These are phyloP conservation scores for Kodamaea leandrae DNA, from an alignment of 805 yeast genomes.

Conservation along the genomic window DNA sequence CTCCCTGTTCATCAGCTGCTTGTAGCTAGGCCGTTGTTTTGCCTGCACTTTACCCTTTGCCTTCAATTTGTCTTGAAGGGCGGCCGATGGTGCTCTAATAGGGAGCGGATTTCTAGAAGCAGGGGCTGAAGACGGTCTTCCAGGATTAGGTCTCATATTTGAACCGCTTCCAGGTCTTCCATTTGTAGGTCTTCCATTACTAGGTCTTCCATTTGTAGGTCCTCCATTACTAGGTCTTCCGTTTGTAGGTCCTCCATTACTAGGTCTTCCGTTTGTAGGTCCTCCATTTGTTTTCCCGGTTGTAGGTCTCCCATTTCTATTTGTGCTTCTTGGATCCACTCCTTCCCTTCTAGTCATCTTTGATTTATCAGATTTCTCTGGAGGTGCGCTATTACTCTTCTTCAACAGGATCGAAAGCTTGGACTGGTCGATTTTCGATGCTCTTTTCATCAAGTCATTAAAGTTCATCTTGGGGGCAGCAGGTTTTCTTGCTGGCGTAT, in stretches of 20 bases:
- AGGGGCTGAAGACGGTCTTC: background rate
- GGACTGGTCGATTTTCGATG: constrained; percentile 53
- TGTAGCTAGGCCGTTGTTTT: background rate
- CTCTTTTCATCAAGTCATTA: constrained; percentile 67
- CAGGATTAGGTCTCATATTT: too few species aligned
- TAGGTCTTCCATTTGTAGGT: background rate
- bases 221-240: background rate
- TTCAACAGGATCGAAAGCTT: constrained; percentile 37
- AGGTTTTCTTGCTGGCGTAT: constrained; percentile 9
- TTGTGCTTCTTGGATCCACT: background rate
- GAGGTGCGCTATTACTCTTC: constrained; percentile 27
- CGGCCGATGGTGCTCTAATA: constrained; percentile 57
- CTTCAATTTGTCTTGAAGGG: constrained; percentile 43
- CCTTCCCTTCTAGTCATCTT: background rate
- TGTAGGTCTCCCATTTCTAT: background rate
- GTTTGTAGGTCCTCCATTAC: background rate
- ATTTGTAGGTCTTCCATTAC: background rate
- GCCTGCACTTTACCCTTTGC: constrained; percentile 31
- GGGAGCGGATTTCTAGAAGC: constrained; percentile 33
- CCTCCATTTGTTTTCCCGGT: background rate
- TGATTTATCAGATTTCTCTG: background rate
- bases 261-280: background rate
- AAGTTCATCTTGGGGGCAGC: constrained; percentile 53
- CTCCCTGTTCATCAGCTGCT: constrained; percentile 20
- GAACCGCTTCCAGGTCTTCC: too few species aligned